phyloP scores from a whole-genome alignment of 2,329 filamentous ascomycete species.

The Trichocomaceae sp. region DNA sequence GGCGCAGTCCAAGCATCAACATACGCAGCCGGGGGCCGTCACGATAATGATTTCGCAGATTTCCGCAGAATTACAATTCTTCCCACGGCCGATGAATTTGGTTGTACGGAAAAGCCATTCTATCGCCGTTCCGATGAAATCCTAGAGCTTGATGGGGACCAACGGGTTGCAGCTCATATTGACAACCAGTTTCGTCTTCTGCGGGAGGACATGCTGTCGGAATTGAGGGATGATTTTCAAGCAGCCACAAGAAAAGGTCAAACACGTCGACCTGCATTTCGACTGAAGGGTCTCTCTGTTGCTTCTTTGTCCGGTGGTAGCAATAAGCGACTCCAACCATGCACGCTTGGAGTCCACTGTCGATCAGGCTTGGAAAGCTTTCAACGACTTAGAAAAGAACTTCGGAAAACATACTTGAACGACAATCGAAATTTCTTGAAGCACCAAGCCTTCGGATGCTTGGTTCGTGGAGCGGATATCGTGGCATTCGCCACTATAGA shows the following conservation, averaged over 20 bases:
- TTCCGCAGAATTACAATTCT: conserved; percentile 57
- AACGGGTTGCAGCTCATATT: conserved; percentile 47
- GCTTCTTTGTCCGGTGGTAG: background rate
- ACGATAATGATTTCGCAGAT: conserved; percentile 64
- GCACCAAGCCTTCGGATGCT: conserved; percentile 55
- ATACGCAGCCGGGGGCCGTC: conserved; percentile 51
- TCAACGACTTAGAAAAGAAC: background rate
- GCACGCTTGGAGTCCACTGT: conserved; percentile 31
- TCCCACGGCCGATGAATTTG: conserved; percentile 61
- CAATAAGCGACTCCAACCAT: conserved; percentile 41
- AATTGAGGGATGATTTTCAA: conserved; percentile 57
- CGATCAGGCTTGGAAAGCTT: background rate
- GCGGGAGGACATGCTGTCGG: conserved; percentile 63
- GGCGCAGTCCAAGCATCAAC: background rate
- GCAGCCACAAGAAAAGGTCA: conserved; percentile 45
- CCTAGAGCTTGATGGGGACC: conserved; percentile 28
- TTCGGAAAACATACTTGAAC: conserved; percentile 22
- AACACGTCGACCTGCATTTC: conserved; percentile 33
- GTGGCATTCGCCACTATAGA: conserved; percentile 54
- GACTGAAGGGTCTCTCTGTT: conserved; percentile 34
- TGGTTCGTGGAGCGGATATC: conserved; percentile 45
- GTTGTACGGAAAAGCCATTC: conserved; percentile 48
- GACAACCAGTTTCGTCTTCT: conserved; percentile 68
- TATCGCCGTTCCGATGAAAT: conserved; percentile 50
- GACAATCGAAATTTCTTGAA: conserved; percentile 48